Evolutionary conservation across 805 yeast species (phyloP).

Genomic region (Starmerella vaccinii): DNA sequence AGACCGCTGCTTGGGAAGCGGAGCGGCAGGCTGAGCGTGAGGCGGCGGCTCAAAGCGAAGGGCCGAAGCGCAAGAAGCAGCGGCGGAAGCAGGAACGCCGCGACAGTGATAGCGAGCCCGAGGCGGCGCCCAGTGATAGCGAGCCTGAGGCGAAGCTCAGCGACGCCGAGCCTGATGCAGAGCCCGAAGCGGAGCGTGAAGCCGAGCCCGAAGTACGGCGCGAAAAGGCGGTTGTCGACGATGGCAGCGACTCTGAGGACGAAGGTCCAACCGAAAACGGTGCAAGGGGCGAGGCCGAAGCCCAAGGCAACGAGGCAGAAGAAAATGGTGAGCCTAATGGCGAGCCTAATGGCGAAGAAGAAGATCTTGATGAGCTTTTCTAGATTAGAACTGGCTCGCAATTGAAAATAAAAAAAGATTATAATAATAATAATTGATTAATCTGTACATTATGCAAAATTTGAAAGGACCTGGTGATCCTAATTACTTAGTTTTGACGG

Average conservation of each 20-base stretch:
- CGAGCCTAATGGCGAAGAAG: slow-evolving; percentile 11
- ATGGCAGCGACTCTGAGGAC: slow-evolving; percentile 16
- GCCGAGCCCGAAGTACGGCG: slow-evolving; percentile 28
- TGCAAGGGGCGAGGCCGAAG: too few relatives aligned
- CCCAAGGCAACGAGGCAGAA: slow-evolving; percentile 20
- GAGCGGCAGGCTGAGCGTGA: slow-evolving; percentile 33
- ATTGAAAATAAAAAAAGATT: too few relatives aligned
- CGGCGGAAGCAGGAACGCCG: slow-evolving; percentile 24
- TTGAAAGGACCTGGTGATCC: too few relatives aligned
- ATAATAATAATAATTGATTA: neutral
- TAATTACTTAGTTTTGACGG: neutral
- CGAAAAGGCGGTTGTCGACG: slow-evolving; percentile 14
- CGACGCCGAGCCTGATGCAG: slow-evolving; percentile 21
- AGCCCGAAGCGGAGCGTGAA: slow-evolving; percentile 27
- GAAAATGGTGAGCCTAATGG: slow-evolving; percentile 16
- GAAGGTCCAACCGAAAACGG: too few relatives aligned
- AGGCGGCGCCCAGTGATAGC: slow-evolving; percentile 29
- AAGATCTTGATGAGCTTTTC: slow-evolving; percentile 25
- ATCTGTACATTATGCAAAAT: neutral
- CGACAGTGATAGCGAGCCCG: slow-evolving; percentile 33
- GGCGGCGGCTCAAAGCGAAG: slow-evolving; percentile 4
- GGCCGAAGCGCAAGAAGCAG: slow-evolving; percentile 10
- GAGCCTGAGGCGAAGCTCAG: slow-evolving; percentile 26
- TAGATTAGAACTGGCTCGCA: neutral
- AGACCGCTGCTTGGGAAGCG: slow-evolving; percentile 32